A percentile compares a stretch with the other conserved stretches of the same genome.
Evolutionary conservation across 163 green algal genomes (phyloP).

Genomic region (Chlorella variabilis): DNA sequence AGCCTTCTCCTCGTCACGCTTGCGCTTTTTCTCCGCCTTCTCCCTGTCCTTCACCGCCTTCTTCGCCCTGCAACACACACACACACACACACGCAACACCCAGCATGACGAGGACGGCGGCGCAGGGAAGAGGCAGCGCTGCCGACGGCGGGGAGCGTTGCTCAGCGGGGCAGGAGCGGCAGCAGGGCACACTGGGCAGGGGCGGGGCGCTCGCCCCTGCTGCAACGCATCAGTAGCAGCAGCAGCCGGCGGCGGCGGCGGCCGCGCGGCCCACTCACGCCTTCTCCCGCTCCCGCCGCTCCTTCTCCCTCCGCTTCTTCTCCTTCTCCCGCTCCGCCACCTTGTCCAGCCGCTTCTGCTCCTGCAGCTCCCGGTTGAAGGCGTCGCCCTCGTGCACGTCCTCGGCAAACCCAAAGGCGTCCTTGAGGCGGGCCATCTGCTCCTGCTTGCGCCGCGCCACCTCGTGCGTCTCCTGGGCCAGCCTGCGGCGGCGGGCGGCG

Average conservation of each 20-base stretch:
- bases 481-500: constrained; percentile 23
- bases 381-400: constrained; percentile 63
- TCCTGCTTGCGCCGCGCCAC: constrained; percentile 76
- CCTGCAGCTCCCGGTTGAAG: constrained; percentile 86
- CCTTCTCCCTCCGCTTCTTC: constrained; percentile 30
- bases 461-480: constrained; percentile 75
- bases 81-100: too few species aligned
- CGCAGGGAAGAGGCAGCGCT: too few species aligned
- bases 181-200: too few species aligned
- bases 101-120: too few species aligned
- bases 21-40: constrained; percentile 36
- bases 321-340: constrained; percentile 62
- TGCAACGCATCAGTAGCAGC: too few species aligned
- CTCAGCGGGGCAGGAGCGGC: too few species aligned
- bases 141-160: too few species aligned
- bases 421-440: constrained; percentile 78
- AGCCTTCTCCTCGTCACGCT: constrained; percentile 31
- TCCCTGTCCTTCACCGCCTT: constrained; percentile 21
- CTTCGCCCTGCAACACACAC: background rate
- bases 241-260: too few species aligned
- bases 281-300: background rate
- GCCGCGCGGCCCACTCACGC: constrained; percentile 1
- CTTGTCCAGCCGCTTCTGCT: constrained; percentile 51
- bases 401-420: constrained; percentile 71
- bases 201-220: too few species aligned